A percentile compares a stretch with the other conserved stretches of the same genome.
These are phyloP conservation scores for Arabis alpina DNA, from an alignment of 345 rosid genomes.

Conservation along the genomic window DNA sequence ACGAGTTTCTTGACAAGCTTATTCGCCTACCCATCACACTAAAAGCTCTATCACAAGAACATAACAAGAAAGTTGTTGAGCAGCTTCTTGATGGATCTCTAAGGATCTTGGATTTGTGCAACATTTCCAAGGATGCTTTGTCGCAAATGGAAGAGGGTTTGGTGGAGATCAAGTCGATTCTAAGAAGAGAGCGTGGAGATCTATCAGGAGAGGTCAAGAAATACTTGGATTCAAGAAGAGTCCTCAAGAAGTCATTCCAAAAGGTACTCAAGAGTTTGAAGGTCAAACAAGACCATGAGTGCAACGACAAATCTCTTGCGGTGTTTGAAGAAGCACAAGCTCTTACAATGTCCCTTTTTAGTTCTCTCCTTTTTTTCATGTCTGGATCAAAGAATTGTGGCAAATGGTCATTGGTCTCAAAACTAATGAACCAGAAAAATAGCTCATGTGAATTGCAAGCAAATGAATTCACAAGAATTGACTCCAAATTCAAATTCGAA, in stretches of 20 bases:
- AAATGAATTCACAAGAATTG: conserved; percentile 39
- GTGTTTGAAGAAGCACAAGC: conserved; percentile 42
- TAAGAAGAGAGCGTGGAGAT: conserved; percentile 37
- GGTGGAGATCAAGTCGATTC: conserved; percentile 43
- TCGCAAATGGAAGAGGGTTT: conserved; percentile 41
- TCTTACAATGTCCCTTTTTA: conserved; percentile 28
- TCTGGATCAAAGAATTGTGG: conserved; percentile 33
- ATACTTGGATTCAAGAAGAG: conserved; percentile 40
- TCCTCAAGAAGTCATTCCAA: conserved; percentile 36
- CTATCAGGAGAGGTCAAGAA: conserved; percentile 31
- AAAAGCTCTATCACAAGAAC: conserved; percentile 42
- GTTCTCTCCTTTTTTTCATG: conserved; percentile 41
- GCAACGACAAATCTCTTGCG: conserved; percentile 8
- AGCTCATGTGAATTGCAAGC: conserved; percentile 11
- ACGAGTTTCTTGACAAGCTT: conserved; percentile 40
- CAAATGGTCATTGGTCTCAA: conserved; percentile 44
- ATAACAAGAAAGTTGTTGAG: conserved; percentile 25
- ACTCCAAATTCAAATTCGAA: conserved; percentile 31
- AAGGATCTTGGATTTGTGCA: conserved; percentile 39
- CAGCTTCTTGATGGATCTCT: conserved; percentile 50
- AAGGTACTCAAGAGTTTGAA: conserved; percentile 34
- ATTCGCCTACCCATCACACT: conserved; percentile 39
- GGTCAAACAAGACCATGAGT: conserved; percentile 10
- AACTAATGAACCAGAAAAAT: conserved; percentile 26
- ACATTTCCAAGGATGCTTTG: conserved; percentile 24